These are phyloP conservation scores for Chrysoporthe puriensis DNA, from an alignment of 2,329 filamentous ascomycete species.

Conservation along the genomic window DNA sequence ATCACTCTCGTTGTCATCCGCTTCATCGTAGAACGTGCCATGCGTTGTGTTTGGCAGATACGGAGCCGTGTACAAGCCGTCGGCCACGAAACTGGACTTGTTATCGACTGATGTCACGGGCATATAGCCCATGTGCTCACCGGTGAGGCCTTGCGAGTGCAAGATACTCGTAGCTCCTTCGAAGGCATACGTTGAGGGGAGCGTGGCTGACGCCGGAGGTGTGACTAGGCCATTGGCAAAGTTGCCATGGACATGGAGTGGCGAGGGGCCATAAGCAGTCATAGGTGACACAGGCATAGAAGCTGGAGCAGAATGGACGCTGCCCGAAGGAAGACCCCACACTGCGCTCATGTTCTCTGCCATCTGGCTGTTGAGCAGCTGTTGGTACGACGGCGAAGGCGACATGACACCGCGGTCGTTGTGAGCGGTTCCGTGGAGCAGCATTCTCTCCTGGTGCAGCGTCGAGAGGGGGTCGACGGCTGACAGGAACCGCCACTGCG, in stretches of 20 bases:
- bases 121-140: conserved; percentile 44
- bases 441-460: conserved; percentile 56
- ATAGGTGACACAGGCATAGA: conserved; percentile 28
- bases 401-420: conserved; percentile 54
- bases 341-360: conserved; percentile 58
- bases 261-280: conserved; percentile 25
- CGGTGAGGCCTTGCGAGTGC: conserved; percentile 33
- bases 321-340: conserved; percentile 39
- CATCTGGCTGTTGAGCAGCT: conserved; percentile 59
- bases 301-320: conserved; percentile 19
- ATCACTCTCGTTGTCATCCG: conserved; percentile 28
- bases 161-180: conserved; percentile 36
- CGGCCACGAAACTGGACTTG: conserved; percentile 36
- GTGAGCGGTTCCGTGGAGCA: conserved; percentile 37
- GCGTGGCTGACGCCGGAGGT: conserved; percentile 57
- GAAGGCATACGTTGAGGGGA: conserved; percentile 54
- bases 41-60: conserved; percentile 34
- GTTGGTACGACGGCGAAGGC: conserved; percentile 53
- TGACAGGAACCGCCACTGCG: conserved; percentile 65
- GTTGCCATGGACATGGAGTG: conserved; percentile 50
- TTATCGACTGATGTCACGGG: conserved; percentile 39
- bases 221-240: conserved; percentile 59
- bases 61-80: conserved; percentile 31
- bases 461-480: conserved; percentile 63
- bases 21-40: conserved; percentile 25